phyloP scores from a whole-genome alignment of 108 stramenopile species.

The Nannochloropsis gaditana region DNA sequence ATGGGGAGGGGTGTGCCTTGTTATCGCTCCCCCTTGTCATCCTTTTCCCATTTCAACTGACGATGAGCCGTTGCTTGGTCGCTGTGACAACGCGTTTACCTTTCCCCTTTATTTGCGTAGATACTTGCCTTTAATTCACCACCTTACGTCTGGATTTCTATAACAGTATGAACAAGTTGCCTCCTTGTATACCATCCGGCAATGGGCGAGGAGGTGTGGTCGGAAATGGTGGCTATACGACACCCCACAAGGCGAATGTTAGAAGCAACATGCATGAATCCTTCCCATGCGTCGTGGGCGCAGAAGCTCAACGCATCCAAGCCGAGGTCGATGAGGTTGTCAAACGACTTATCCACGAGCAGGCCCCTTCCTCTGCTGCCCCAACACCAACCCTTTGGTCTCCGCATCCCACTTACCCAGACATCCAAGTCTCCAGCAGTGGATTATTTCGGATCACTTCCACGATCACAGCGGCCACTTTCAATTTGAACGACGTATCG shows the following conservation, averaged over 20 bases:
- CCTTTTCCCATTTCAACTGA: no score
- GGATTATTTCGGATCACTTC: not conserved
- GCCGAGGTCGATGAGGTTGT: not conserved
- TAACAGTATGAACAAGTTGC: no score
- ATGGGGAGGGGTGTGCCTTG: no score
- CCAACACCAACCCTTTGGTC: not conserved
- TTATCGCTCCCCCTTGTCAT: no score
- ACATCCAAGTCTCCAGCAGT: not conserved
- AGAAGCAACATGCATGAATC: not conserved
- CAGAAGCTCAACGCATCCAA: conserved; percentile 8
- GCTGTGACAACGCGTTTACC: no score
- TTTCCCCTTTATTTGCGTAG: no score
- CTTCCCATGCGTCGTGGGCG: conserved; percentile 4
- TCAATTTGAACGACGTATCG: not conserved
- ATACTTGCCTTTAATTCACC: no score
- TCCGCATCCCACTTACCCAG: not conserved
- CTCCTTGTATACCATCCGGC: no score
- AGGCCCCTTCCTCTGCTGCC: not conserved
- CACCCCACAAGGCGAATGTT: not conserved
- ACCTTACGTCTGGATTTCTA: no score
- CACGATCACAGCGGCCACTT: not conserved
- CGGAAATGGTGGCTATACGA: conserved; percentile 2
- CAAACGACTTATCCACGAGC: conserved; percentile 1
- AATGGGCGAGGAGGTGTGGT: not conserved
- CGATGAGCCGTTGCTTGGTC: no score